Base-by-base conservation (phyloP, 176 grass and related monocot species). In the Puccinellia tenuiflora region DNA sequence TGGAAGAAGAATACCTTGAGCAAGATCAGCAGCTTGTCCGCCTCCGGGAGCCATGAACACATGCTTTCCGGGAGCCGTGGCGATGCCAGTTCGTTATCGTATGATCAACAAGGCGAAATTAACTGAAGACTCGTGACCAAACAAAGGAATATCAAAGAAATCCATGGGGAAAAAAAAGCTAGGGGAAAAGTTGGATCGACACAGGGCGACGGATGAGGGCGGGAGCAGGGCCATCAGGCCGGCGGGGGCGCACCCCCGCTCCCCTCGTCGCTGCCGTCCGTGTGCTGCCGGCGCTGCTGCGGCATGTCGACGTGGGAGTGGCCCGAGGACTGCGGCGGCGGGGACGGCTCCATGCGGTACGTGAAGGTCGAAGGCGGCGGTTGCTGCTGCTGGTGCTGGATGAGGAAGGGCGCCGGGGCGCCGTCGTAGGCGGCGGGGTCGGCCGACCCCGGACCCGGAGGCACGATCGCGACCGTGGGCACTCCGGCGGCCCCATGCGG, bases 301-400 rank as follows among this genome's bases (percentile, higher is more conserved):
- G 53, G 61, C 33, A 82, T 75, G 21, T 86, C 84, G 37, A 51
- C 73, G 46, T 85, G 88, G 21, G 88, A 90, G 46, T 86, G 80
- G 0, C 79, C 88, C 18, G 84, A 90, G 21, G 88, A 86, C 30
- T 81, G 85, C 2, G 87, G 83, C 38, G 84, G 88, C 59, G 76
- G 89, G 14, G 89, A 80, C 50, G 35, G 68, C 68, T 84, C 89
- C 75, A 79, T 80, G 34, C 56, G 85, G 80, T 84, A 87, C 17
- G 84, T 61, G 39, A 86, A 26, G 21, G 81, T 76, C 20, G 61
- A 76, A 26, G 50, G 63, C 20, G 39, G 28, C 20, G 9, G 46
- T 67, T 86, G 79, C 57, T 68, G 66, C 66, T 70, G 75, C 22
- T 42, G 43, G 3, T 48, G 14, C 46, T 80, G 85, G 65, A 87